Conservation (phyloP, 1,284 basidiomycete genomes). For the Nidula niveotomentosa region DNA sequence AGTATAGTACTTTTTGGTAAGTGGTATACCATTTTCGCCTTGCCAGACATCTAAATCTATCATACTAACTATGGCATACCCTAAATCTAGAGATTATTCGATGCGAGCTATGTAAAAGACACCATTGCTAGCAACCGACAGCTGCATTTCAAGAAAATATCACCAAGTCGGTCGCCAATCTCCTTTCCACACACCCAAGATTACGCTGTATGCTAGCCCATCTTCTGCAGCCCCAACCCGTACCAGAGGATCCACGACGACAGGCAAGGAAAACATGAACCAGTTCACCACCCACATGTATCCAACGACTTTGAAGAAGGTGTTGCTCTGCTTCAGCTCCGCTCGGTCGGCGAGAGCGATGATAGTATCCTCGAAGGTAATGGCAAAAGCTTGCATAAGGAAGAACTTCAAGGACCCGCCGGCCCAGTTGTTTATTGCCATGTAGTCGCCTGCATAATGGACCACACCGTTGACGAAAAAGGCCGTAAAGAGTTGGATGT, state of each 20-base stretch:
- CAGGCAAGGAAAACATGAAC: conserved; percentile 18
- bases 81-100: no score
- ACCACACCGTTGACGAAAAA: conserved; percentile 21
- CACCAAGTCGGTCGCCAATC: no score
- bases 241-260: conserved; percentile 16
- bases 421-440: conserved; percentile 17
- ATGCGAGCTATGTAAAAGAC: no score
- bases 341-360: conserved; percentile 4
- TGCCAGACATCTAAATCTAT: no score
- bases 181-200: no score
- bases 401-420: conserved; percentile 22
- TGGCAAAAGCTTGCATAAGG: conserved; percentile 19
- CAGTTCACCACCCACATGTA: conserved; percentile 22
- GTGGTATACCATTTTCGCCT: no score
- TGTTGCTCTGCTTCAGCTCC: not conserved
- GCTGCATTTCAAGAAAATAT: no score
- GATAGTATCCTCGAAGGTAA: conserved; percentile 17
- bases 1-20: no score
- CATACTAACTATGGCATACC: no score
- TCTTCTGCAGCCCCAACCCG: no score
- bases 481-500: conserved; percentile 13
- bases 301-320: conserved; percentile 9
- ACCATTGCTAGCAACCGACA: no score
- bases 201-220: no score
- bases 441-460: conserved; percentile 22